Conservation (phyloP, 805 yeast genomes). For the Candida tallmaniae region DNA sequence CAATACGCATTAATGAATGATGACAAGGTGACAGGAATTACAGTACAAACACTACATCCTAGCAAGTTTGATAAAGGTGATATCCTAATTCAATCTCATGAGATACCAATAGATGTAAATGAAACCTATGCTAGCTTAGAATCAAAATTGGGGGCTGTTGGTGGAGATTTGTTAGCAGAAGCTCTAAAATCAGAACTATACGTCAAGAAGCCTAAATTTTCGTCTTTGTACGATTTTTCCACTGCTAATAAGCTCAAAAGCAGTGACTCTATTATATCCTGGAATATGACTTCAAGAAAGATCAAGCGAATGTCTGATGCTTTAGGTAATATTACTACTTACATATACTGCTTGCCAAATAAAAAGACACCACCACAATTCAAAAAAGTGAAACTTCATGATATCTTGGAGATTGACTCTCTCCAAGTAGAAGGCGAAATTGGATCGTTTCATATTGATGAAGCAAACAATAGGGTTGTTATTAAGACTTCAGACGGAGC, state of each 20-base stretch:
- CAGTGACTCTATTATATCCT: conserved; percentile 37
- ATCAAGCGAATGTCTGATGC: conserved; percentile 45
- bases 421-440: conserved; percentile 1
- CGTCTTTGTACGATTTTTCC: conserved; percentile 33
- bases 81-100: conserved; percentile 54
- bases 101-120: conserved; percentile 31
- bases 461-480: conserved; percentile 19
- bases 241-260: conserved; percentile 56
- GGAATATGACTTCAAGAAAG: conserved; percentile 38
- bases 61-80: conserved; percentile 77
- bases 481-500: conserved; percentile 44
- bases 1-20: conserved; percentile 70
- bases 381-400: conserved; percentile 48
- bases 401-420: conserved; percentile 6
- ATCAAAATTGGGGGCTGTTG: conserved; percentile 50
- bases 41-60: conserved; percentile 89
- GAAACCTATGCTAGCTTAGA: conserved; percentile 47
- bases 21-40: conserved; percentile 69
- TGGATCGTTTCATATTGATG: neutral
- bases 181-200: conserved; percentile 36
- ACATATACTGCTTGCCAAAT: conserved; percentile 28
- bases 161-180: conserved; percentile 53
- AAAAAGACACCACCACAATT: conserved; percentile 27
- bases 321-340: conserved; percentile 54
- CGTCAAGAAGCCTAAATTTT: conserved; percentile 5